phyloP scores from a whole-genome alignment of 192 early-diverging fungal species.

The Gonapodya sp. region DNA sequence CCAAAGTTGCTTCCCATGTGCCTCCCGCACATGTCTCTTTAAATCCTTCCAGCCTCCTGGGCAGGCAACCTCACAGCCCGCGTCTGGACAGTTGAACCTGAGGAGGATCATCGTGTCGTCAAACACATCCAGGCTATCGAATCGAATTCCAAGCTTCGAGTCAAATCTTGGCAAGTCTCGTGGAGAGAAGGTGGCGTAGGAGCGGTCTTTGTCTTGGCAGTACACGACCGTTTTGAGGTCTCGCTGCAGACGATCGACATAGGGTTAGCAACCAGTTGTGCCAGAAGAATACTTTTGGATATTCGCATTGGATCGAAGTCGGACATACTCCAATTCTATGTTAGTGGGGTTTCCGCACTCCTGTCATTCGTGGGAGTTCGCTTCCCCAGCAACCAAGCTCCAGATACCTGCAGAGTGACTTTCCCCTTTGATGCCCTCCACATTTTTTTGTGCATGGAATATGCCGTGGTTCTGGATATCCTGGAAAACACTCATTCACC shows the following conservation, averaged over 20 bases:
- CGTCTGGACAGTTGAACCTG: slow-evolving; percentile 80
- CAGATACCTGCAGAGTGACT: no score
- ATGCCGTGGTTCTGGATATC: no score
- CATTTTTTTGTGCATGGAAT: no score
- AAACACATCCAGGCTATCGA: slow-evolving; percentile 64
- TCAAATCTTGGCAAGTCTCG: slow-evolving; percentile 48
- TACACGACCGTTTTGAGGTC: slow-evolving; percentile 70
- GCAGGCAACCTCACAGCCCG: slow-evolving; percentile 56
- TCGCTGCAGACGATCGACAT: slow-evolving; percentile 33
- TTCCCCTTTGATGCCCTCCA: no score
- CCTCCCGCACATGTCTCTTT: slow-evolving; percentile 67
- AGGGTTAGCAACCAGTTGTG: neutral
- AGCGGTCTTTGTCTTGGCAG: slow-evolving; percentile 44
- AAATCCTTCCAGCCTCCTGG: slow-evolving; percentile 73
- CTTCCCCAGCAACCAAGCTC: no score
- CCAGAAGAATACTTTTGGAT: no score
- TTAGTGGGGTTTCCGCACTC: no score
- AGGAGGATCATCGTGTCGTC: slow-evolving; percentile 63
- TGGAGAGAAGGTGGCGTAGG: slow-evolving; percentile 27
- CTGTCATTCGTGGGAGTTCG: no score
- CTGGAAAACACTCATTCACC: no score
- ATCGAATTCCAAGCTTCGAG: slow-evolving; percentile 57
- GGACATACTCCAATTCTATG: no score
- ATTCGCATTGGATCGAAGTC: no score
- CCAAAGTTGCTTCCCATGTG: slow-evolving; percentile 71